A percentile compares a stretch with the other conserved stretches of the same genome.
Conservation (phyloP, 2,329 filamentous ascomycete genomes). For the Drechslerella stenobrocha region DNA sequence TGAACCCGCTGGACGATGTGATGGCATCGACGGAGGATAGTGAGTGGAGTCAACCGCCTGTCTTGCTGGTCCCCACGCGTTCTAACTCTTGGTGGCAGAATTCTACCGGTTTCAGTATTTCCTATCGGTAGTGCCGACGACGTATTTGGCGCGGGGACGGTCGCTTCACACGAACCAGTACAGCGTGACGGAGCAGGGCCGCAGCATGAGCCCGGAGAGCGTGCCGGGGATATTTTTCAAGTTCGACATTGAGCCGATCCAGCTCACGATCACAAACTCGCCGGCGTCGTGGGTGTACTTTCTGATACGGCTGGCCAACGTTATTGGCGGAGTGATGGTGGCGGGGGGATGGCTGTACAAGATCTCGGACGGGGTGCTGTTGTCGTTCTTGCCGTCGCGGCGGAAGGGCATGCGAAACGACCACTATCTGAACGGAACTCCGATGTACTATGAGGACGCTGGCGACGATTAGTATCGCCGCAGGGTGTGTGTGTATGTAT, state of each 20-base stretch:
- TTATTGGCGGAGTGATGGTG: conserved; percentile 85
- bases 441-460: conserved; percentile 45
- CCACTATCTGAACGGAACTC: conserved; percentile 44
- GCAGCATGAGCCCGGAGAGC: conserved; percentile 68
- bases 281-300: conserved; percentile 74
- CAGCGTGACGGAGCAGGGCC: conserved; percentile 87
- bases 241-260: conserved; percentile 96
- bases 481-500: too few relatives aligned
- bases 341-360: conserved; percentile 93
- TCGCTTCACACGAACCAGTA: conserved; percentile 95
- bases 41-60: conserved; percentile 13
- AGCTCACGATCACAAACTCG: conserved; percentile 81
- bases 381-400: conserved; percentile 44
- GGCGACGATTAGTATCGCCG: conserved; percentile 31
- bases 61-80: too few relatives aligned
- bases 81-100: too few relatives aligned
- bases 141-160: conserved; percentile 72
- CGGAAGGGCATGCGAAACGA: conserved; percentile 36
- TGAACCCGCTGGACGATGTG: conserved; percentile 92
- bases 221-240: conserved; percentile 96
- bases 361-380: conserved; percentile 72
- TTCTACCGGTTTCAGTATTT: conserved; percentile 99
- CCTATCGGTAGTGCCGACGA: conserved; percentile 88
- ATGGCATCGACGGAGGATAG: conserved; percentile 66
- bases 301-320: conserved; percentile 81